Base-by-base conservation (phyloP, 2,329 filamentous ascomycete genomes). In the Passalora sequoiae region DNA sequence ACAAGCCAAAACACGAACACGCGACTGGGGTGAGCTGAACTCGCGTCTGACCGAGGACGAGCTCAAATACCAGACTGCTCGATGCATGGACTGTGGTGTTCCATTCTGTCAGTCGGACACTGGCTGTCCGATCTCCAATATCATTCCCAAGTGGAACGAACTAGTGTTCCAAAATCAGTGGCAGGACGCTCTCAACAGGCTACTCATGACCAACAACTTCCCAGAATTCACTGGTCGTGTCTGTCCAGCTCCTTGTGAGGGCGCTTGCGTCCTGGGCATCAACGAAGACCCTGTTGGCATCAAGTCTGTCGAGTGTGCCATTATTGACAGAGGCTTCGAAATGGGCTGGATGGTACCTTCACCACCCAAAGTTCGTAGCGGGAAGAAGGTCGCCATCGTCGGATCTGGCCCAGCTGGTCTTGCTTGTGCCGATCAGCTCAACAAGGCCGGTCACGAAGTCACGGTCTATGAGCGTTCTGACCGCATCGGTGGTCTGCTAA, bases 71-170 rank as follows among this genome's bases (percentile, higher is more conserved):
- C 91, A 97, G 69, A 84, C 89, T 35, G 91, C 91, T 49, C 86
- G 91, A 54, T 97, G 91, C 74, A 97, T 97, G 91, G 91, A 97
- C 71, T 97, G 91, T 50, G 91, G 91, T 79, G 89, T 97, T 49
- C 91, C 91, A 1, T 97, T 97, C 77, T 97, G 91, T 60, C 91
- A 97, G 68, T 95, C 89, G 15, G 91, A 97, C 58, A 89, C 86
- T 52, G 91, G 91, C 37, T 97, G 91, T 65, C 91, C 91, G 1
- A 96, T 96, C 66, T 89, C 83, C 56, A 97, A 97, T 71, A 94
- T 97, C 62, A 97, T 97, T 59, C 91, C 91, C 44, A 96, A 96
- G 58, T 95, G 87, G 87, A 95, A 94, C 44, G 89, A 95, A 49
- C 53, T 95, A 6, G 79, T 94, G 0, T 80, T 78, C 41, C 72